Conservation (phyloP, 768 basidiomycete species). For the Pleurotus pulmonarius region DNA sequence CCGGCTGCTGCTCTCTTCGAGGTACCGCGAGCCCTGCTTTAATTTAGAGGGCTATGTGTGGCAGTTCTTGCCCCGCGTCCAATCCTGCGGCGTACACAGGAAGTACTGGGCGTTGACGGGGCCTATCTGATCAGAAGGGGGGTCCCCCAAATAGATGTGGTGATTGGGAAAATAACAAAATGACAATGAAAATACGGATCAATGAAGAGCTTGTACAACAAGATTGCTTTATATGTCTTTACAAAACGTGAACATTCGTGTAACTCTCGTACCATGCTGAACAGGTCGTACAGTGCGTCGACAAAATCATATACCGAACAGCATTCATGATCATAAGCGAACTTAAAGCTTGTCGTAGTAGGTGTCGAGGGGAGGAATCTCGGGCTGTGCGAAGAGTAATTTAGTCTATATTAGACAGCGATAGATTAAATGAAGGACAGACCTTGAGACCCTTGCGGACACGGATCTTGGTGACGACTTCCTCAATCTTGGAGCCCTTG, state of each 20-base stretch:
- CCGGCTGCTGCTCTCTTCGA: no score
- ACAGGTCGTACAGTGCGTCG: not conserved
- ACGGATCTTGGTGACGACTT: conserved; percentile 78
- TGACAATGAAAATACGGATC: not conserved
- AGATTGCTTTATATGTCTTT: conserved; percentile 3
- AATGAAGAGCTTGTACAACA: conserved; percentile 5
- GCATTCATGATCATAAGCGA: not conserved
- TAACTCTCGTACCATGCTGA: conserved; percentile 1
- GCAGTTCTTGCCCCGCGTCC: no score
- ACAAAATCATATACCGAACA: conserved; percentile 11
- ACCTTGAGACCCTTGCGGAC: conserved; percentile 95
- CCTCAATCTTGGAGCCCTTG: conserved; percentile 89
- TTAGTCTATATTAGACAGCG: conserved; percentile 8
- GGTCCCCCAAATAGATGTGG: not conserved
- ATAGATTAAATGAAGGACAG: conserved; percentile 9
- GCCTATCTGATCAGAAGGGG: no score
- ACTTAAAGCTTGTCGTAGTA: conserved; percentile 94
- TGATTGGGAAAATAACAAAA: not conserved
- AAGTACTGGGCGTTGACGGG: no score
- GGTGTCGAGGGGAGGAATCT: conserved; percentile 80
- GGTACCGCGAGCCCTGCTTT: no score
- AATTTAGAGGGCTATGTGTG: no score
- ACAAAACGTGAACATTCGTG: not conserved
- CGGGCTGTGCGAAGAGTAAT: conserved; percentile 48
- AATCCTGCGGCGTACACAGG: no score